Conservation (phyloP, 2,329 filamentous ascomycete genomes). For the Xylariomycetidae sp. region DNA sequence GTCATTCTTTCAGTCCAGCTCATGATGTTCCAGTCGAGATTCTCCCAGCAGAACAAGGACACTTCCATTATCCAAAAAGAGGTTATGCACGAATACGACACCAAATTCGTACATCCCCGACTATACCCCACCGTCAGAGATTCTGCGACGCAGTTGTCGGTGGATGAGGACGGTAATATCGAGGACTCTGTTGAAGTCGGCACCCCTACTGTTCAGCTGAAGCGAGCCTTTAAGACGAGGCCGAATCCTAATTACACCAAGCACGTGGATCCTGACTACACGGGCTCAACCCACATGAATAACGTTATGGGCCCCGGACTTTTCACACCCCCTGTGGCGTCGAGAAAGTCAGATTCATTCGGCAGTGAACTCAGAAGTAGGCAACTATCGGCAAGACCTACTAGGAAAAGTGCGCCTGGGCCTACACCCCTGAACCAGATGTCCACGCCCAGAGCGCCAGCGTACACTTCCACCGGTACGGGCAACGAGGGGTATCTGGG, state of each 20-base stretch:
- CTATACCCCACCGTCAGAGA: constrained; percentile 74
- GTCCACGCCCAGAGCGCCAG: constrained; percentile 14
- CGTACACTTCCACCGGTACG: constrained; percentile 17
- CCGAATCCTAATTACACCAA: constrained; percentile 77
- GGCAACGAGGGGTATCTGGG: constrained; percentile 69
- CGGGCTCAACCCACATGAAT: constrained; percentile 28
- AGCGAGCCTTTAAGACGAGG: constrained; percentile 73
- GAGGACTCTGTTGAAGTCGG: constrained; percentile 43
- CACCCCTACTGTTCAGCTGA: constrained; percentile 59
- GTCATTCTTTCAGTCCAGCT: constrained; percentile 73
- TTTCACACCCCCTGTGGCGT: constrained; percentile 35
- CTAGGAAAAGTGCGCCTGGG: constrained; percentile 69
- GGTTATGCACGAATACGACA: constrained; percentile 92
- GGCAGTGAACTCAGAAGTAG: constrained; percentile 19
- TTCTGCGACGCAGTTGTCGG: constrained; percentile 75
- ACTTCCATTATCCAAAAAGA: constrained; percentile 80
- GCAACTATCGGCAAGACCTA: constrained; percentile 63
- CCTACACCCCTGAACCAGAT: constrained; percentile 33
- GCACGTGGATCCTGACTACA: constrained; percentile 63
- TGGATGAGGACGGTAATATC: constrained; percentile 36
- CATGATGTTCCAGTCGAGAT: constrained; percentile 65
- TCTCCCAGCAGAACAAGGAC: constrained; percentile 82
- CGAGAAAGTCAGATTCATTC: constrained; percentile 31
- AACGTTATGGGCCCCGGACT: constrained; percentile 35
- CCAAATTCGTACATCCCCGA: constrained; percentile 87